These are phyloP conservation scores for Aspergillus costaricaensis DNA, from an alignment of 2,329 filamentous ascomycete genomes.

Conservation along the genomic window DNA sequence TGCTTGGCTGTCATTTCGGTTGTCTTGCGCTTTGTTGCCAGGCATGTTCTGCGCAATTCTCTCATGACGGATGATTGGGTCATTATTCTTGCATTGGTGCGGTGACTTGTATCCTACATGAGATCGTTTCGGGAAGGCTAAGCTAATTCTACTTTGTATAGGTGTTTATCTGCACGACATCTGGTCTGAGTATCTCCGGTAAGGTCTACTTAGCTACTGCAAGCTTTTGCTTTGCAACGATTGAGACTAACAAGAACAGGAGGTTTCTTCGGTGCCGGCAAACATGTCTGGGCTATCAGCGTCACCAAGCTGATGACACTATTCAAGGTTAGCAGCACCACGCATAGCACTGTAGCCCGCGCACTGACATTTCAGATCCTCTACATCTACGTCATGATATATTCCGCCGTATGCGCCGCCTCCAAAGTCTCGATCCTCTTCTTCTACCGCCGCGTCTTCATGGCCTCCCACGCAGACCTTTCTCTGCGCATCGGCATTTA, in stretches of 20 bases:
- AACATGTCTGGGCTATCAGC: slow-evolving; percentile 16
- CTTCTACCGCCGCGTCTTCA: slow-evolving; percentile 28
- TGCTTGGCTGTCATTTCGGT: slow-evolving; percentile 12
- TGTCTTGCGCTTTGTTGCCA: slow-evolving; percentile 17
- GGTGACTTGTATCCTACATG: too few species aligned
- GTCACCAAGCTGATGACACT: slow-evolving; percentile 5
- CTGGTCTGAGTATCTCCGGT: slow-evolving; percentile 10
- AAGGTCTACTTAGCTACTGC: not conserved
- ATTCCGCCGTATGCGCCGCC: slow-evolving; percentile 15
- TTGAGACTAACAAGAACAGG: slow-evolving; percentile 1
- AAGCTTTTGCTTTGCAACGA: too few species aligned
- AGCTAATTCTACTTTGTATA: not conserved
- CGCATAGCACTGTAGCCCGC: not conserved
- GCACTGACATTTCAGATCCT: slow-evolving; percentile 8
- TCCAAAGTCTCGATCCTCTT: slow-evolving; percentile 24
- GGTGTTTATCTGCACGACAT: slow-evolving; percentile 11
- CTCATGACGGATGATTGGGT: slow-evolving; percentile 19
- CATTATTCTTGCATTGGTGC: slow-evolving; percentile 16
- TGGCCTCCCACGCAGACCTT: slow-evolving; percentile 11
- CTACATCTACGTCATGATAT: slow-evolving; percentile 17
- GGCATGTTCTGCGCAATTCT: slow-evolving; percentile 7
- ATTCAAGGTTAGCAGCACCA: slow-evolving; percentile 13
- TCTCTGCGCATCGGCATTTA: slow-evolving; percentile 9
- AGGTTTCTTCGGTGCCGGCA: slow-evolving; percentile 9
- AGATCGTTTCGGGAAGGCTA: too few species aligned